These are phyloP conservation scores for Mucor piriformis DNA, from an alignment of 371 early-diverging fungal genomes.

Conservation along the genomic window DNA sequence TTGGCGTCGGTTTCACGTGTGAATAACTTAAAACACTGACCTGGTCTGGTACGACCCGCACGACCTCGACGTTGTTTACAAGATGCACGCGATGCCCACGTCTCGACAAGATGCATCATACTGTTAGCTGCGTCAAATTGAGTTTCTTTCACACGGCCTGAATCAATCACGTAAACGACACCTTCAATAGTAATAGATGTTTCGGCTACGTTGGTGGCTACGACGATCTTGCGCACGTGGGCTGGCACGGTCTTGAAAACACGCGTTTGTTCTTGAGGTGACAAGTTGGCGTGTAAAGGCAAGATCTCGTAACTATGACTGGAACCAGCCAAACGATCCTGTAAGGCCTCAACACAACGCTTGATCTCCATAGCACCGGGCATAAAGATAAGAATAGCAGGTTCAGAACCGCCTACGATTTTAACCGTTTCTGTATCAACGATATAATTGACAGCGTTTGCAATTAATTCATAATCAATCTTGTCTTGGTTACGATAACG, in stretches of 20 bases:
- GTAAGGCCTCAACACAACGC: conserved; percentile 63
- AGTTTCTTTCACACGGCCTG: conserved; percentile 86
- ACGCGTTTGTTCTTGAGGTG: conserved; percentile 69
- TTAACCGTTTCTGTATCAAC: conserved; percentile 46
- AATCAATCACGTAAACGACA: conserved; percentile 93
- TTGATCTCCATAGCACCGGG: conserved; percentile 82
- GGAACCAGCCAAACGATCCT: conserved; percentile 27
- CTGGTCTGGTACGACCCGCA: conserved; percentile 88
- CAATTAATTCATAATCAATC: conserved; percentile 72
- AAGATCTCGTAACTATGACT: conserved; percentile 45
- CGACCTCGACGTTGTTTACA: conserved; percentile 91
- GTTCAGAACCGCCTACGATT: conserved; percentile 37
- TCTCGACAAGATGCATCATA: conserved; percentile 58
- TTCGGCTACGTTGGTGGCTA: conserved; percentile 96
- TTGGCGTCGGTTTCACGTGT: conserved; percentile 49
- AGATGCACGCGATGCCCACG: conserved; percentile 76
- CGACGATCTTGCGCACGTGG: conserved; percentile 84
- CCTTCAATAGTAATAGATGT: conserved; percentile 91
- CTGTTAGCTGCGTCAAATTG: conserved; percentile 62
- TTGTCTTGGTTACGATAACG: conserved; percentile 54
- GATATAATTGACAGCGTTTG: conserved; percentile 63
- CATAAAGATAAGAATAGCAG: conserved; percentile 76
- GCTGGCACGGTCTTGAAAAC: conserved; percentile 63
- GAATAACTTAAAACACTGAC: conserved; percentile 78
- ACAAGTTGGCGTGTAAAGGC: conserved; percentile 79